Base-by-base conservation (phyloP, 768 basidiomycete genomes). In the Leccinum olivaceopallidum region DNA sequence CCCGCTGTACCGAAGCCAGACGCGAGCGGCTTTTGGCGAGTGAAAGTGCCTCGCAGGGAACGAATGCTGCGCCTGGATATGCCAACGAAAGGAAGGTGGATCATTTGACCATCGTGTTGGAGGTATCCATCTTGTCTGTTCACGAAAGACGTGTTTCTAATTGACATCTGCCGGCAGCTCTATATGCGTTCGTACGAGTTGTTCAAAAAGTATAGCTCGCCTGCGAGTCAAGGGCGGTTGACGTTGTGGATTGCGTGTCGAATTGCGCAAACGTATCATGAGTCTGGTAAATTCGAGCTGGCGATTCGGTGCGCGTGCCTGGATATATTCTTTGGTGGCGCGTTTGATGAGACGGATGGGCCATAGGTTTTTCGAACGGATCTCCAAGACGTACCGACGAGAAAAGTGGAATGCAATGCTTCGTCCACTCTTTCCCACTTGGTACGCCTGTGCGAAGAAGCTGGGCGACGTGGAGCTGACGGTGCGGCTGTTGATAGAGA, bases 151-250 rank as follows among this genome's bases (percentile, higher is more conserved):
- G 14, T 14, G 7, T 14, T 32, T 68, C 49, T 53, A 24, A 57
- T 22, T 53, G n/a, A 61, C 49, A 2, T 47, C 5, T 22, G 62
- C 32, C 47, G 26, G 50, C 57, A 95, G 93, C 81, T 99, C 2
- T 95, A 94, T 70, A 97, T 94, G 7, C 94, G 95, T 69, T 82
- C 97, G 2, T 98, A 99, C 74, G 93, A 96, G 65, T 72, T 94
- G 12, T 94, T 97, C 79, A 98, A 96, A 77, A 88, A 30, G 30
- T 30, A 85, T 67, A 79, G 77, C 30, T 30, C 48, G 1, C 64
- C 76, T 37, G 68, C 76, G 20, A 83, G 81, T n/a, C 92, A 91
- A 64, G 85, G 86, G 3, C 85, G 95, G 10, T 76, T 94, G 63
- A 94, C 93, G 0, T 77, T 96, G n/a, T 92, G 87, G 82, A 89